Evolutionary conservation across 2,329 filamentous ascomycete species (phyloP).

Genomic region (Bertia moriformis): DNA sequence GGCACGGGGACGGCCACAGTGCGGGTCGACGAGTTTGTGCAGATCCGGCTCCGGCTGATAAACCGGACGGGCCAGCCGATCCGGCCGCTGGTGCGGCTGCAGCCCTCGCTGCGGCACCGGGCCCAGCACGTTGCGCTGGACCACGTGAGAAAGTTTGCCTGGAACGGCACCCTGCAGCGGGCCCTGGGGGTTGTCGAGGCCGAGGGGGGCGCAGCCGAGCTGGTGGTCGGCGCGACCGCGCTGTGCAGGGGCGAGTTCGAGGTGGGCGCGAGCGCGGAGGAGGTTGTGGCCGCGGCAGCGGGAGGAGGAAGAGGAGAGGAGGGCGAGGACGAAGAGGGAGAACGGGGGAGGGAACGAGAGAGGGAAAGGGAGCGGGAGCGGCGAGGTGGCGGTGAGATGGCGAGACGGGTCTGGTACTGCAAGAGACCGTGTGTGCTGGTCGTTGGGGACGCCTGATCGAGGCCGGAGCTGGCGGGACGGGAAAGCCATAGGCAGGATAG

Average conservation of each 20-base stretch:
- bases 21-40: slow-evolving; percentile 48
- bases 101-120: slow-evolving; percentile 64
- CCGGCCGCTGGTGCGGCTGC: slow-evolving; percentile 57
- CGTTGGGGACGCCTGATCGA: slow-evolving; percentile 29
- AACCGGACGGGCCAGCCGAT: slow-evolving; percentile 61
- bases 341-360: slow-evolving; percentile 6
- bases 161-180: slow-evolving; percentile 74
- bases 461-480: no score
- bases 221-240: slow-evolving; percentile 57
- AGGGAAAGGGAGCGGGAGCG: slow-evolving; percentile 8
- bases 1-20: slow-evolving; percentile 14
- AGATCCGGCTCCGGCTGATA: slow-evolving; percentile 53
- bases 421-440: slow-evolving; percentile 38
- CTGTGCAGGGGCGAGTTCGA: slow-evolving; percentile 74
- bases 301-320: no score
- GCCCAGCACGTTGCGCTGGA: slow-evolving; percentile 62
- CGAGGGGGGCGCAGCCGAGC: slow-evolving; percentile 39
- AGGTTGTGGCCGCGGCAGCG: slow-evolving; percentile 27
- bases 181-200: slow-evolving; percentile 48
- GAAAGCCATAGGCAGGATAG: no score
- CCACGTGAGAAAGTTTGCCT: slow-evolving; percentile 66
- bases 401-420: slow-evolving; percentile 40
- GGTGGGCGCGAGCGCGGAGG: slow-evolving; percentile 66
- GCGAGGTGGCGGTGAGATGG: slow-evolving; percentile 24
- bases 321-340: slow-evolving; percentile 12